Conservation (phyloP, 495 filamentous ascomycete species). For the Annulohypoxylon stygium region DNA sequence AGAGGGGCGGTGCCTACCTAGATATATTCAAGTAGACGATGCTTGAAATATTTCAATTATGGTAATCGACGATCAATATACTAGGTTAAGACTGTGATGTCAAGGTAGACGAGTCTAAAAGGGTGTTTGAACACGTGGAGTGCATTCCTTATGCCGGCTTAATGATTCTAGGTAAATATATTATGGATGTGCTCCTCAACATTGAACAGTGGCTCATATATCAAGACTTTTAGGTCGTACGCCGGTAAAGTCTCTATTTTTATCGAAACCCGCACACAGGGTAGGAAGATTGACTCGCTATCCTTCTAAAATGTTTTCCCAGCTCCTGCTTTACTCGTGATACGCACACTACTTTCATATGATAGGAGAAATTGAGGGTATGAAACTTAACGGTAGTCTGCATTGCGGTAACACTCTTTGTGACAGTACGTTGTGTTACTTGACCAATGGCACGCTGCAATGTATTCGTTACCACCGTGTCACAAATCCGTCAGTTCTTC, state of each 20-base stretch:
- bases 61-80: too few relatives aligned
- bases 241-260: neutral
- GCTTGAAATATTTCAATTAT: too few relatives aligned
- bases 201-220: too few relatives aligned
- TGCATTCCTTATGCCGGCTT: too few relatives aligned
- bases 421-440: constrained; percentile 28
- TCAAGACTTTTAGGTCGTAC: too few relatives aligned
- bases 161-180: too few relatives aligned
- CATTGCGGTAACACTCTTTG: constrained; percentile 22
- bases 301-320: neutral
- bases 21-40: too few relatives aligned
- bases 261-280: neutral
- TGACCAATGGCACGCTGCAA: constrained; percentile 5
- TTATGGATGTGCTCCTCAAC: too few relatives aligned
- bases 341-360: neutral
- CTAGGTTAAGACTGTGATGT: too few relatives aligned
- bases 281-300: neutral
- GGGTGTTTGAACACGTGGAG: too few relatives aligned
- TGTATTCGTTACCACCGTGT: constrained; percentile 1
- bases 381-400: constrained; percentile 6
- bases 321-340: neutral
- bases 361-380: constrained; percentile 3
- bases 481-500: constrained; percentile 17
- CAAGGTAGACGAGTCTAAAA: too few relatives aligned
- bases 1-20: too few relatives aligned